phyloP scores from a whole-genome alignment of 2,329 filamentous ascomycete species.

The Colletotrichum eremochloae region DNA sequence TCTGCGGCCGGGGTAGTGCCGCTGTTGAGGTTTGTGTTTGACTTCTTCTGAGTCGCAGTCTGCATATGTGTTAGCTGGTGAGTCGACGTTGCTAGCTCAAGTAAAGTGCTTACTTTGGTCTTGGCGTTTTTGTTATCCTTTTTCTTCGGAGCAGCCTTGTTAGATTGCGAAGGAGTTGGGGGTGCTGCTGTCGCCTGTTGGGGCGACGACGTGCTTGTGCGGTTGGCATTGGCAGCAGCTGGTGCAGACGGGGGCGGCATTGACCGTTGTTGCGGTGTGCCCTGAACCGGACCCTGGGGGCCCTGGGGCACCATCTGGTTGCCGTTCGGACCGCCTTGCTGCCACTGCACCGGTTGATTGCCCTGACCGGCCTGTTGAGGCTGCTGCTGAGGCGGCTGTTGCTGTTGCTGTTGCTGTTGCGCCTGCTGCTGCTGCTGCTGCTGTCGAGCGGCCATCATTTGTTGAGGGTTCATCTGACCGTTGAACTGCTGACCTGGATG shows the following conservation, averaged over 20 bases:
- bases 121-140: constrained; percentile 76
- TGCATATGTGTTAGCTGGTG: constrained; percentile 46
- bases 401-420: constrained; percentile 68
- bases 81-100: not conserved
- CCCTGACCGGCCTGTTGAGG: constrained; percentile 51
- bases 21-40: constrained; percentile 65
- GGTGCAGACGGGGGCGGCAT: constrained; percentile 78
- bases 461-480: constrained; percentile 70
- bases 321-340: constrained; percentile 59
- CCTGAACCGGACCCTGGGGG: constrained; percentile 69
- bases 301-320: constrained; percentile 58
- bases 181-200: constrained; percentile 76
- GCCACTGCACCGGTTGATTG: constrained; percentile 63
- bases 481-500: constrained; percentile 72
- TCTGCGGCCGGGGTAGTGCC: constrained; percentile 72
- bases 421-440: constrained; percentile 52
- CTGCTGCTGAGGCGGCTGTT: constrained; percentile 55
- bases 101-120: constrained; percentile 70
- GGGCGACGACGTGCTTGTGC: constrained; percentile 70
- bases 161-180: constrained; percentile 80
- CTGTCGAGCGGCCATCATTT: constrained; percentile 68
- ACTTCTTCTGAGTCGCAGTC: constrained; percentile 74
- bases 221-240: constrained; percentile 64
- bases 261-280: constrained; percentile 78
- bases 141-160: constrained; percentile 84